Evolutionary conservation across 2,329 filamentous ascomycete species (phyloP).

Genomic region (Penicillium sclerotigenum): DNA sequence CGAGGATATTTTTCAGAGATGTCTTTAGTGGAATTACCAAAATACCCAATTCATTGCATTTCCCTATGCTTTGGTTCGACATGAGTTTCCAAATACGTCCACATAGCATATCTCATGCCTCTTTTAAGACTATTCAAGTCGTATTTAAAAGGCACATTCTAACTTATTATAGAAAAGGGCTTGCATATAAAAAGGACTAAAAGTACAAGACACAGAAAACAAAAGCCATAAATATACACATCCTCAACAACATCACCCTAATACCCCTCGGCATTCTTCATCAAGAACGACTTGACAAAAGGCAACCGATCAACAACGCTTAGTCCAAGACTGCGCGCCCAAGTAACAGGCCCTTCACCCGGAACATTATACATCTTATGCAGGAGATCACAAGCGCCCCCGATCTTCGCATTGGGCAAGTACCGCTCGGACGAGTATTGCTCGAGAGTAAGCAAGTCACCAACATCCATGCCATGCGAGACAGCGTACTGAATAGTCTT

Average conservation of each 20-base stretch:
- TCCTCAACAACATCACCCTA: conserved; percentile 4
- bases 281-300: conserved; percentile 78
- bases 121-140: neutral
- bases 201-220: conserved; percentile 19
- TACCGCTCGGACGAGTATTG: conserved; percentile 79
- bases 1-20: neutral
- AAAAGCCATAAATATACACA: conserved; percentile 2
- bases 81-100: neutral
- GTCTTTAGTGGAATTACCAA: conserved; percentile 1
- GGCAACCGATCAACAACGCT: conserved; percentile 70
- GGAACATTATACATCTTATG: conserved; percentile 83
- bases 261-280: conserved; percentile 60
- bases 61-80: neutral
- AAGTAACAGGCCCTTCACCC: conserved; percentile 73
- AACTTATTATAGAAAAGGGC: neutral
- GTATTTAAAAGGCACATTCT: no score
- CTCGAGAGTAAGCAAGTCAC: conserved; percentile 73
- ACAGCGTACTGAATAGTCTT: conserved; percentile 73
- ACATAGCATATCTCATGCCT: neutral
- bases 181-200: conserved; percentile 10
- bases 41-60: conserved; percentile 15
- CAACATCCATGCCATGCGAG: conserved; percentile 81
- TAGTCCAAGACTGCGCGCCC: conserved; percentile 73
- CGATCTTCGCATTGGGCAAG: conserved; percentile 72
- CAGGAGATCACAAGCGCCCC: conserved; percentile 79